Evolutionary conservation across 2,329 filamentous ascomycete species (phyloP), one percentile per base, ranked within the genome.

Genomic region (Hyphodiscus sp.): DNA sequence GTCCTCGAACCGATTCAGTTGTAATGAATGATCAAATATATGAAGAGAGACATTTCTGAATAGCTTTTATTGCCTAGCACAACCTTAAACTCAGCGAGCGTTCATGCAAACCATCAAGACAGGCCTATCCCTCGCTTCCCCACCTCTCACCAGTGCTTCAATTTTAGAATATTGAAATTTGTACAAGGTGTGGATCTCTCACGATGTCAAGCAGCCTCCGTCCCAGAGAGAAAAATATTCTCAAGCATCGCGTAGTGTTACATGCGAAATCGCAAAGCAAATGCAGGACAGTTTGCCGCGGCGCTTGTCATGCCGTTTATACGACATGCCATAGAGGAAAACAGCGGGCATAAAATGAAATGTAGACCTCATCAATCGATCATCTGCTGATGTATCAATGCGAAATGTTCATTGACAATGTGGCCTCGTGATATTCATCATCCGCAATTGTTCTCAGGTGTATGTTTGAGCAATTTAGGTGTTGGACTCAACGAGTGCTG

Each of bases 221-320:
- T 50, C 11, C 23, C 23, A 26, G 23, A 47, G 42, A 47, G 44
- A 23, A 30, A 29, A 26, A 47, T 7, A 53, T 41, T 58, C 53
- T 56, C 59, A 60, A 50, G 49, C 54, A 53, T 62, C 55, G 61
- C 58, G 58, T 67, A 66, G 53, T 67, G 57, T 62, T 67, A 67
- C 65, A 67, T 58, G 58, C 60, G 56, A 58, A 61, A 50, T 58
- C 55, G 59, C 53, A 58, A 56, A 48, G 50, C 44, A 58, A 50
- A 61, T 58, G 57, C 58, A 55, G 51, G 52, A 57, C 26, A 46
- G 47, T 20, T 30, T 54, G 52, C 53, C 42, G n/a, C 23, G 30
- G 16, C 23, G 45, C 20, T 10, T 26, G 29, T 15, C 45, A 11
- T n/a, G 16, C 18, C 16, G 45, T 46, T 23, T 13, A 19, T 45